Conservation (phyloP, 352 stramenopile species). For the Aphanomyces cochlioides region DNA sequence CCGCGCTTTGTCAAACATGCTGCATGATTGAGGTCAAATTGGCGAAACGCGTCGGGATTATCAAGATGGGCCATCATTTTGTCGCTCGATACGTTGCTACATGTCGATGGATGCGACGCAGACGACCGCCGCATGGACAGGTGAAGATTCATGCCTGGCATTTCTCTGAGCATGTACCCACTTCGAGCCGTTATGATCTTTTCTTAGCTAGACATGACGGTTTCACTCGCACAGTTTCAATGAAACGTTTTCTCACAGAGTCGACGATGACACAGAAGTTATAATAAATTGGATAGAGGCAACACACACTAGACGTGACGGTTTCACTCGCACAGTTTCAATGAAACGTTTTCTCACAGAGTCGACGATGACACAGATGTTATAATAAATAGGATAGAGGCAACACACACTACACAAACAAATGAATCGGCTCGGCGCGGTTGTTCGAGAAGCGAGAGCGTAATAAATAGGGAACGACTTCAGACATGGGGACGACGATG, state of each 20-base stretch:
- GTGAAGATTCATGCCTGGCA: slow-evolving; percentile 16
- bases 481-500: slow-evolving; percentile 24
- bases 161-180: slow-evolving; percentile 5
- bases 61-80: not conserved
- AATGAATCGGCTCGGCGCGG: slow-evolving; percentile 16
- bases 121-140: slow-evolving; percentile 4
- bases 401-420: not conserved
- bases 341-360: not conserved
- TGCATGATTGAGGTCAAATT: slow-evolving; percentile 58
- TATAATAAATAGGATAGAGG: slow-evolving; percentile 3
- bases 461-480: slow-evolving; percentile 30
- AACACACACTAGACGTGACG: not conserved
- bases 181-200: slow-evolving; percentile 5
- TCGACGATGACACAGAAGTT: not conserved
- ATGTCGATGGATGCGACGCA: not conserved
- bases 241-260: not conserved
- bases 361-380: not conserved
- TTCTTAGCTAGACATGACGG: not conserved
- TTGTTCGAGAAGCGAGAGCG: slow-evolving; percentile 19
- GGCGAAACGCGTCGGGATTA: slow-evolving; percentile 44
- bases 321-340: not conserved
- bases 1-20: slow-evolving; percentile 71
- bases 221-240: not conserved
- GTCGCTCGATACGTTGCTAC: not conserved
- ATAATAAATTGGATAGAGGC: not conserved